Evolutionary conservation across 192 early-diverging fungal species (phyloP).

Genomic region (Coemansia sp.): DNA sequence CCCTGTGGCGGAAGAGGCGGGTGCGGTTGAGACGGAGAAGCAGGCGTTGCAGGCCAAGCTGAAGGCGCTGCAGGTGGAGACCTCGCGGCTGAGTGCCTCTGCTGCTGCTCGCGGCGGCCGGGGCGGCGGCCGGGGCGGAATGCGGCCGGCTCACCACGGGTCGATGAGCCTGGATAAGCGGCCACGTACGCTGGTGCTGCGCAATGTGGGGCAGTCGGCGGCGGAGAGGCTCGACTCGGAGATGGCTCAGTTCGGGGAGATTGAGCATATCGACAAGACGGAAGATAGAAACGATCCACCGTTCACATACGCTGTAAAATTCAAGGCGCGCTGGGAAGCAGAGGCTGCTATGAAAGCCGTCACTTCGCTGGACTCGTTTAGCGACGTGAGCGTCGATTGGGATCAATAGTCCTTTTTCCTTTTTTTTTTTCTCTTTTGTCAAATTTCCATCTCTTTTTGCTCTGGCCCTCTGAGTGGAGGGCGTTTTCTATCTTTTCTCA

Average conservation of each 20-base stretch:
- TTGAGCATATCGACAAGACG: constrained; percentile 31
- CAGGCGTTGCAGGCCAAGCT: constrained; percentile 39
- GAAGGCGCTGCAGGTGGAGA: constrained; percentile 26
- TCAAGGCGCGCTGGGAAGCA: constrained; percentile 41
- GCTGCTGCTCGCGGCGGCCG: neutral
- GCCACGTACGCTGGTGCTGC: constrained; percentile 38
- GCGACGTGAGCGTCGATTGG: constrained; percentile 33
- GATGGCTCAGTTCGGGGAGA: constrained; percentile 44
- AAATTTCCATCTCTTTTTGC: neutral
- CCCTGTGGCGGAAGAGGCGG: neutral
- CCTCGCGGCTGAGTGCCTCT: constrained; percentile 20
- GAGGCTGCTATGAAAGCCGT: constrained; percentile 37
- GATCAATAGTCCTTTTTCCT: constrained; percentile 10
- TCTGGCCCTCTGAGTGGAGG: neutral
- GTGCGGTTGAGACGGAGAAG: constrained; percentile 16
- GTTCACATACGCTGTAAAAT: constrained; percentile 39
- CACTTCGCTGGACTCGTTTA: constrained; percentile 22
- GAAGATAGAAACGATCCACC: constrained; percentile 20
- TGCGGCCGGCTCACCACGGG: neutral
- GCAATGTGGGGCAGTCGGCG: constrained; percentile 22
- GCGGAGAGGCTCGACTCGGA: constrained; percentile 35
- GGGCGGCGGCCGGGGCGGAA: constrained; percentile 10
- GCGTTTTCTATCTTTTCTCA: neutral
- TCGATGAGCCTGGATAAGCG: constrained; percentile 48
- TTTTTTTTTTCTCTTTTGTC: constrained; percentile 1